A percentile compares a stretch with the other conserved stretches of the same genome.
phyloP scores from a whole-genome alignment of 371 early-diverging fungal genomes.

The Rhizopus delemar region DNA sequence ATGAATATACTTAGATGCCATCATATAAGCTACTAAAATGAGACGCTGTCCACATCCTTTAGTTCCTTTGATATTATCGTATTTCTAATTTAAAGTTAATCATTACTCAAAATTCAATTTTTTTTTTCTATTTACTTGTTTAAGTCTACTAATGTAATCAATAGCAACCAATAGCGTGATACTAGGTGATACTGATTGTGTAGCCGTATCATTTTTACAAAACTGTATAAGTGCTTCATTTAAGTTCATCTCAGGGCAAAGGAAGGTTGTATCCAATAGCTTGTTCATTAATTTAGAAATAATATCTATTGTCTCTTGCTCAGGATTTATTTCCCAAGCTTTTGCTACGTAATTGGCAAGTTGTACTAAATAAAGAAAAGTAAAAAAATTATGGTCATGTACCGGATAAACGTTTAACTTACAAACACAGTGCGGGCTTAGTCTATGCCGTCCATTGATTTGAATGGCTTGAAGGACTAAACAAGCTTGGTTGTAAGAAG shows the following conservation, averaged over 20 bases:
- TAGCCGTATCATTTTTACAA: slow-evolving; percentile 20
- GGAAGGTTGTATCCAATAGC: slow-evolving; percentile 21
- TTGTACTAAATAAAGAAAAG: slow-evolving; percentile 14
- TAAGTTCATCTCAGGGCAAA: slow-evolving; percentile 20
- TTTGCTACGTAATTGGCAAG: slow-evolving; percentile 27
- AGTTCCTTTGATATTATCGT: slow-evolving; percentile 29
- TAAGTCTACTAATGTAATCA: slow-evolving; percentile 28
- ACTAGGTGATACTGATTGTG: slow-evolving; percentile 31
- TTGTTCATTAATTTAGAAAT: slow-evolving; percentile 25
- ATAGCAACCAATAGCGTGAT: slow-evolving; percentile 30
- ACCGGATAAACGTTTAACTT: slow-evolving; percentile 6
- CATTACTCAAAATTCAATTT: not conserved
- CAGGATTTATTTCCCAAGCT: slow-evolving; percentile 25
- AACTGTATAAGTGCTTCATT: slow-evolving; percentile 28
- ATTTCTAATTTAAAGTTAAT: slow-evolving; percentile 13
- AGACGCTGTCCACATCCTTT: slow-evolving; percentile 30
- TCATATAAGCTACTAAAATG: slow-evolving; percentile 32
- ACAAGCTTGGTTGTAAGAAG: slow-evolving; percentile 30
- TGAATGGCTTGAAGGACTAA: slow-evolving; percentile 32
- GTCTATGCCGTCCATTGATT: slow-evolving; percentile 27
- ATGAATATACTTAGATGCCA: slow-evolving; percentile 34
- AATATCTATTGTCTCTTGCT: slow-evolving; percentile 13
- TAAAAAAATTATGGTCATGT: not conserved
- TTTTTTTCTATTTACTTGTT: slow-evolving; percentile 18
- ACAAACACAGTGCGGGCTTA: slow-evolving; percentile 27